Base-by-base conservation (phyloP, 345 rosid species). In the Corymbia maculata region DNA sequence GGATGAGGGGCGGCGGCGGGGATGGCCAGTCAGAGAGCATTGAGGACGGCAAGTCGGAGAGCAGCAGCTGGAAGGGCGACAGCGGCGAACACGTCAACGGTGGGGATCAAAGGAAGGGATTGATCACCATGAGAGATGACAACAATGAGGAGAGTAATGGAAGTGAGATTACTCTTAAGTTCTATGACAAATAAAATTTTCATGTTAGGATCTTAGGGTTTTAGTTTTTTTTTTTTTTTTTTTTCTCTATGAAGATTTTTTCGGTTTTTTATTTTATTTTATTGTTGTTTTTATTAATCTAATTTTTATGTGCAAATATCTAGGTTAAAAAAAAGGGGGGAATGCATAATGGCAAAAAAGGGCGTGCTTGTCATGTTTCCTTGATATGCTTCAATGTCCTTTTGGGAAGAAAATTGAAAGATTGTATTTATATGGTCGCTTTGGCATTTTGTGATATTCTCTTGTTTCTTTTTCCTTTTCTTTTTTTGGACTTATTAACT, bases 101-200 rank as follows among this genome's bases (percentile, higher is more conserved):
- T 19, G 90, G 92, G 1, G 95, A 89, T 22, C 98, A 94, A 89
- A 92, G 96, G 64, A 95, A 90, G 91, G 97, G 99, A 19, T 89
- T 94, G 88, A 94, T 94, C 85, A 94, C 97, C 17, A 86, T 95
- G 68, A 94, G 95, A 61, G 98, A 95, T 84, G 98, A 97, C 22
- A 93, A 95, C 14, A 92, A 95, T 13, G 99, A 95, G 52, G 96
- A 94, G 88, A 93, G 96, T 89, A 95, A 98, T 82, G 99, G 96
- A 79, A 97, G 98, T 87, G 98, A 96, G 92, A 97, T 96, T 89
- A 94, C 97, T 86, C 99, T 98, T 92, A 97, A 96, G 89, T 95
- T 97, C 93, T 95, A 89, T 10, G 26, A 86, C n/a, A 22, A 47
- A 79, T 51, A 82, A 44, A 51, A 45, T 32, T 85, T 70, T 45